Evolutionary conservation across 805 yeast species (phyloP).

Genomic region (Yarrowia sp.): DNA sequence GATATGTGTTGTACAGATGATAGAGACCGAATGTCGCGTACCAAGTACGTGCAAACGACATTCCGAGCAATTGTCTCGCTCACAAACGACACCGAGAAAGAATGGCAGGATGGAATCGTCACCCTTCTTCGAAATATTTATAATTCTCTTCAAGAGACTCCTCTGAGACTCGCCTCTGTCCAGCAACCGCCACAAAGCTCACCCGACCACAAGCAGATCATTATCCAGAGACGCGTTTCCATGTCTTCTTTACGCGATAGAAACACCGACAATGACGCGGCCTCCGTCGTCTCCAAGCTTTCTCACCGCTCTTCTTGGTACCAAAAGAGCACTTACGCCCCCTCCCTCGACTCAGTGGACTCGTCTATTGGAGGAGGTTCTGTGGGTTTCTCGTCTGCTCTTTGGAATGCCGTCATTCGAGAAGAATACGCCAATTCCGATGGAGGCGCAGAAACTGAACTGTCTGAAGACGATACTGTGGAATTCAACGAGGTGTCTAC

Average conservation of each 20-base stretch:
- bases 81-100: slow-evolving; percentile 23
- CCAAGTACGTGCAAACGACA: slow-evolving; percentile 33
- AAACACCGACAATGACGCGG: slow-evolving; percentile 11
- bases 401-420: slow-evolving; percentile 32
- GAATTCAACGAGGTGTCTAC: slow-evolving; percentile 5
- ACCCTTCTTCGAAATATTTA: slow-evolving; percentile 30
- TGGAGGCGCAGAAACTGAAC: not conserved
- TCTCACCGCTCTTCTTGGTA: slow-evolving; percentile 9
- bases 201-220: not conserved
- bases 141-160: slow-evolving; percentile 31
- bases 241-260: not conserved
- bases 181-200: not conserved
- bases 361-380: slow-evolving; percentile 4
- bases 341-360: not conserved
- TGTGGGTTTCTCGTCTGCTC: slow-evolving; percentile 34
- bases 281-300: not conserved
- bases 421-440: slow-evolving; percentile 29
- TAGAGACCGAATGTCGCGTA: slow-evolving; percentile 40
- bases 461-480: not conserved
- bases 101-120: slow-evolving; percentile 30
- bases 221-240: not conserved
- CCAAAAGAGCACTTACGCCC: slow-evolving; percentile 2
- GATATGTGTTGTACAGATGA: slow-evolving; percentile 59
- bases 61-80: slow-evolving; percentile 27
- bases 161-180: slow-evolving; percentile 29